Evolutionary conservation across 805 yeast genomes (phyloP), one percentile per base, ranked within the genome.

Genomic region (Kluyveromyces starmeri): DNA sequence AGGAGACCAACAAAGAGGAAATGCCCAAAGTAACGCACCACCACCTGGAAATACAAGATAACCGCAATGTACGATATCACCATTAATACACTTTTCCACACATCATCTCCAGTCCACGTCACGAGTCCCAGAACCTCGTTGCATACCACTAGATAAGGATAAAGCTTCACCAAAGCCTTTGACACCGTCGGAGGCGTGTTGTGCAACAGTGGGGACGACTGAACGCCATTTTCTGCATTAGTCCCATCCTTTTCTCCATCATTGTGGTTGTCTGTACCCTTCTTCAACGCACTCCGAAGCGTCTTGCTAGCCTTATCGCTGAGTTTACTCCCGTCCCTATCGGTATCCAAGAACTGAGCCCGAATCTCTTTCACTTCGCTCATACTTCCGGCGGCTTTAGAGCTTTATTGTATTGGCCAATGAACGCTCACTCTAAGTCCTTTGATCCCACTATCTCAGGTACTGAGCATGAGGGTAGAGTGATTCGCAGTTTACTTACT

Each of bases 161-260:
- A 88, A 7, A 94, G 75, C 40, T 75, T 70, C 25, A 86, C 73
- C 34, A 89, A 67, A 3, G 92, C 83, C 47, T 83, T 82, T 20
- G 95, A 78, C 10, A 89, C 84, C 1, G 86, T 74, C 2, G 96
- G 92, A 2, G 97, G 97, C 0, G 98, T 92, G 1, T 85, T 75
- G 2, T 85, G 75, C 24, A 85, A 68, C 44, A 92, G 67, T 1
- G 96, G 95, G 3, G 95, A 82, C 1, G 92, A 71, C 40, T 51
- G 52, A 11, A 48, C 43, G n/a, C 46, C 40, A 13, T 35, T 23
- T 40, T 44, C 13, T 8, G 11, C 8, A 11, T 8, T 8, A 8
- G 10, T 11, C 8, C 23, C 23, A 20, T 20, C 23, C 8, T 11
- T 11, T 8, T 8, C 11, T 20, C 11, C 23, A 8, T 8, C 11